Base-by-base conservation (phyloP, 1,284 basidiomycete genomes). In the Fomitopsis palustris region DNA sequence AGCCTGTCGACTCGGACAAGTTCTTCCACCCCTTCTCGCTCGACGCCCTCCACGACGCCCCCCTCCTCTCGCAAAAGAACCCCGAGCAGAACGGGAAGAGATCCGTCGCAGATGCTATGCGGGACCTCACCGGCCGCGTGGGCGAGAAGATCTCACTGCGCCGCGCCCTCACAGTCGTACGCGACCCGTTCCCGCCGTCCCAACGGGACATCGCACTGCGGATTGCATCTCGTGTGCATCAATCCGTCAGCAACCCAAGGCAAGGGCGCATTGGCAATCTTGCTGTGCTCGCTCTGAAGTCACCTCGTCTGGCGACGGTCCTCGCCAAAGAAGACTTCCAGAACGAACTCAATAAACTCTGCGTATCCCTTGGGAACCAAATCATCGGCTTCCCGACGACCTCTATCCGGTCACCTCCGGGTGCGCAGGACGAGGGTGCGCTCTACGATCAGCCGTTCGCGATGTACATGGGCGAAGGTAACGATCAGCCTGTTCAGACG, bases 91-190 rank as follows among this genome's bases (percentile, higher is more conserved):
- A 53, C 45, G 38, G 62, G 33, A 54, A 59, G 5, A 68, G 75
- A 7, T 92, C 92, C 1, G 85, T 96, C n/a, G 80, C 80, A 31
- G 79, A 81, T 58, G 86, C 92, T 33, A 90, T 98, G 65, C 85
- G 87, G 31, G 86, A 93, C 62, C 78, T 90, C 25, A 88, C 96
- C 59, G 83, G 90, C 21, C 90, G 92, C 67, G 86, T 96, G 16
- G 95, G 95, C 47, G 96, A 98, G 72, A 96, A 96, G 70, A 86
- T 98, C 61, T 81, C 84, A 7, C 76, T 98, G 19, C 81, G 87
- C 53, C 83, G 96, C 55, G 95, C 88, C 0, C 77, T 84, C 21
- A 78, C 86, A 3, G 81, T 95, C 60, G 82, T 87, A n/a, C 83
- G 87, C 47, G 75, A 78, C 19, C 81, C 88, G 4, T 76, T 83